Conservation (phyloP, 1,284 basidiomycete species). For the Melampsora larici-populina region DNA sequence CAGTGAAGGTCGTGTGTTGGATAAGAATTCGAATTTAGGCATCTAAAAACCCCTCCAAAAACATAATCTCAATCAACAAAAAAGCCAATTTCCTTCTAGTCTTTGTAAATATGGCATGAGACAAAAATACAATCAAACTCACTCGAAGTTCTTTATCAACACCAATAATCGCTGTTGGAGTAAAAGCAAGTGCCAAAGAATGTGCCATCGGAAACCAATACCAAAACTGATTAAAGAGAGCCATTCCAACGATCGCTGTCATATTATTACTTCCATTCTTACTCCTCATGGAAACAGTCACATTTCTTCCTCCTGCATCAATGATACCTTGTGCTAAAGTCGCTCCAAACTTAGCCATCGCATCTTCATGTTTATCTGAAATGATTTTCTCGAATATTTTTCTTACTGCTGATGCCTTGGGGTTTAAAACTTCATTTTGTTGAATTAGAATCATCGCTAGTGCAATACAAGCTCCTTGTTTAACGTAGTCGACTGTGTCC, state of each 20-base stretch:
- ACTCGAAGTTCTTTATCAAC: slow-evolving; percentile 79
- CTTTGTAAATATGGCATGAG: too few species aligned
- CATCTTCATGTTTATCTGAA: slow-evolving; percentile 91
- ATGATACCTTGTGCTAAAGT: slow-evolving; percentile 90
- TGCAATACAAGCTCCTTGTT: slow-evolving; percentile 92
- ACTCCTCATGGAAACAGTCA: slow-evolving; percentile 85
- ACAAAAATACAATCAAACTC: slow-evolving; percentile 44
- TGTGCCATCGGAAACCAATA: slow-evolving; percentile 99
- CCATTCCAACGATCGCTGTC: slow-evolving; percentile 89
- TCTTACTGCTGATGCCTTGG: slow-evolving; percentile 73
- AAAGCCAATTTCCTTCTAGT: background rate
- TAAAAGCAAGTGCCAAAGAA: slow-evolving; percentile 82
- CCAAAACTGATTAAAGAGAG: slow-evolving; percentile 96
- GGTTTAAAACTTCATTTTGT: slow-evolving; percentile 81
- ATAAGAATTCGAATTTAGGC: slow-evolving; percentile 83
- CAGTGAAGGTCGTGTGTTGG: slow-evolving; percentile 64
- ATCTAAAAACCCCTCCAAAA: slow-evolving; percentile 58
- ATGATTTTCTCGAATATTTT: slow-evolving; percentile 81
- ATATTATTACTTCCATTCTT: slow-evolving; percentile 85
- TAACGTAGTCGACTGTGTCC: slow-evolving; percentile 92
- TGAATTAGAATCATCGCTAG: slow-evolving; percentile 93
- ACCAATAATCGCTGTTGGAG: slow-evolving; percentile 88
- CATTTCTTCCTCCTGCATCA: slow-evolving; percentile 91
- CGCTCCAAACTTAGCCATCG: slow-evolving; percentile 93
- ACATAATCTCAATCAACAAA: slow-evolving; percentile 20